phyloP scores from a whole-genome alignment of 129 eudicot genomes.

The Ambrosia artemisiifolia region DNA sequence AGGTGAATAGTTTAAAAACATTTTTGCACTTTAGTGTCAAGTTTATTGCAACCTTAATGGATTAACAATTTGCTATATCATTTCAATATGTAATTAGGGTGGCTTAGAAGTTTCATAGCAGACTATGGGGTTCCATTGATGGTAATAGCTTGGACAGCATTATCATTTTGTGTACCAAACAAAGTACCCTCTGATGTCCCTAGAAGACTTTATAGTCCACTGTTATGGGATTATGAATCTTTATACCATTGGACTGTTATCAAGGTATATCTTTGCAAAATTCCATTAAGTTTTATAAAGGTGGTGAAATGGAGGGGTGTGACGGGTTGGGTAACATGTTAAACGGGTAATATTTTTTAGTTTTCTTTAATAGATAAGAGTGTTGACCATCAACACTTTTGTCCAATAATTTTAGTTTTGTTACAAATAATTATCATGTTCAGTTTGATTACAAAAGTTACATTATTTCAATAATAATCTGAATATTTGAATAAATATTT shows the following conservation, averaged over 20 bases:
- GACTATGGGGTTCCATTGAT: constrained; percentile 62
- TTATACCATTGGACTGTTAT: constrained; percentile 47
- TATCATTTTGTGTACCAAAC: constrained; percentile 40
- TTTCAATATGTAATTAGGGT: constrained; percentile 26
- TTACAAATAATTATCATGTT: neutral
- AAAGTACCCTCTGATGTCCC: constrained; percentile 51
- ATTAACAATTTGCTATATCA: constrained; percentile 5
- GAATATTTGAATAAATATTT: too few relatives aligned
- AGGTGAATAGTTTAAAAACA: constrained; percentile 19
- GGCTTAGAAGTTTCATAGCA: constrained; percentile 40
- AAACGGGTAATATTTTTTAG: neutral
- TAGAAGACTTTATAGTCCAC: constrained; percentile 49
- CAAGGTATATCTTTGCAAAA: constrained; percentile 26
- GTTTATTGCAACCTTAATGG: constrained; percentile 6
- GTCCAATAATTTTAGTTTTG: neutral
- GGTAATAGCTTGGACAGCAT: constrained; percentile 50
- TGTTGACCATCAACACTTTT: neutral
- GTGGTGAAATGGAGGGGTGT: neutral
- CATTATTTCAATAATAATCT: too few relatives aligned
- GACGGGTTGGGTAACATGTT: neutral
- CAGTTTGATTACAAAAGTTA: too few relatives aligned
- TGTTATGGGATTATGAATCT: constrained; percentile 42
- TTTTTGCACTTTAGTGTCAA: neutral
- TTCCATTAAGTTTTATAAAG: neutral
- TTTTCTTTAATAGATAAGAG: neutral